Percentiles rank a stretch among this genome's conserved stretches.
Evolutionary conservation across 805 yeast genomes (phyloP).

Genomic region (Yueomyces sp.): DNA sequence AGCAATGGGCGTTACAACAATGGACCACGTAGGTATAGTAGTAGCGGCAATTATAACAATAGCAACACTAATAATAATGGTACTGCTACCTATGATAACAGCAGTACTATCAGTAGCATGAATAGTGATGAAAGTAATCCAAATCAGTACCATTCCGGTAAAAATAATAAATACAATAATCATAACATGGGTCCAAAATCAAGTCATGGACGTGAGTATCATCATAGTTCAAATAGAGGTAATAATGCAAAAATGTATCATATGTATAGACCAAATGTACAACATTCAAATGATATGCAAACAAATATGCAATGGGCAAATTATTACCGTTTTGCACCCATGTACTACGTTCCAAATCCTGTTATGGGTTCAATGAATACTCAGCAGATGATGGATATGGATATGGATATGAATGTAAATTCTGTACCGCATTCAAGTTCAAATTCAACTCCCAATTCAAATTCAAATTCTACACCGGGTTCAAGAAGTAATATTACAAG

Average conservation of each 20-base stretch:
- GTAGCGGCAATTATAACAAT: conserved; percentile 1
- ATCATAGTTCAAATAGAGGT: conserved; percentile 1
- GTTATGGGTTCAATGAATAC: not conserved
- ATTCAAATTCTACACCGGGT: not conserved
- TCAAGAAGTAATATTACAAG: not conserved
- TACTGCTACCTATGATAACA: not conserved
- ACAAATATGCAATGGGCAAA: conserved; percentile 10
- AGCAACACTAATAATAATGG: conserved; percentile 2
- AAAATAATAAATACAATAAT: not conserved
- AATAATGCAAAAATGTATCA: conserved; percentile 1
- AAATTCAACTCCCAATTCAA: not conserved
- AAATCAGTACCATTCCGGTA: not conserved
- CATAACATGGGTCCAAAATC: too few species aligned
- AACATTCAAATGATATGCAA: too few species aligned
- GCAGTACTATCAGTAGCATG: not conserved
- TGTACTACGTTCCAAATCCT: conserved; percentile 14
- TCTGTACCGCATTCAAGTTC: not conserved
- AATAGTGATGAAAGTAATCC: not conserved
- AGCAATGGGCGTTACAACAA: not conserved
- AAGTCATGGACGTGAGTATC: not conserved
- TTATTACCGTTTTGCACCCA: conserved; percentile 13
- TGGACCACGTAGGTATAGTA: not conserved
- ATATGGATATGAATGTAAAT: not conserved
- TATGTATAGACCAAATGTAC: not conserved
- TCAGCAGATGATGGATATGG: not conserved